Evolutionary conservation across 192 early-diverging fungal genomes (phyloP), one percentile per base, ranked within the genome.

Genomic region (Bifiguratus adelaidae): DNA sequence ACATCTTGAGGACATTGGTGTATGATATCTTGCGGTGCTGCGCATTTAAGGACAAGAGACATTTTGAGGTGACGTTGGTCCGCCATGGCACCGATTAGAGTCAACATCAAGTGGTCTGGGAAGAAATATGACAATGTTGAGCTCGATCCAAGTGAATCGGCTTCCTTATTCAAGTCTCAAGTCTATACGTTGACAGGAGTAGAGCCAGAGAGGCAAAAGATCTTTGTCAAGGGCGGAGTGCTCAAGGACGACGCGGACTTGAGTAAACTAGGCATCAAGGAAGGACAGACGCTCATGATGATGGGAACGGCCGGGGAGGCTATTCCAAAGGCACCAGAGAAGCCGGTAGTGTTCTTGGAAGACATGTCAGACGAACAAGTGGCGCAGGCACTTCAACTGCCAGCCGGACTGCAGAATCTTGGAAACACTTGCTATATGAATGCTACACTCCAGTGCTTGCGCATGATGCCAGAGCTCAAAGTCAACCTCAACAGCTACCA

Each of bases 271-370:
- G 82, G 79, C 11, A 52, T 91, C 22, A 91, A 92, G 61, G 76
- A 86, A 28, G 80, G 80, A 66, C 69, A 77, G 26, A 48, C 60
- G 0, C 66, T 76, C 41, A 74, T 77, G 91, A 94, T 98, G 92
- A 92, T 95, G 86, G 95, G 95, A 26, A 91, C 92, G 3, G 84
- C 78, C 4, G 92, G 89, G 30, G 95, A 95, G 66, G n/a, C n/a
- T n/a, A 67, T 93, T n/a, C 83, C 90, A 15, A 89, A 86, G 52
- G 83, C 77, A 1, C 92, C 91, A 3, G 50, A 48, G 21, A 65
- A 85, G 47, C 73, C 71, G 25, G 67, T 70, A 12, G 56, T 78
- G 26, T 98, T 98, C 58, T 58, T 91, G 28, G 95, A 98, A 63
- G 92, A 95, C 49, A 89, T 98, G 87, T 76, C 88, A 2, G 91